Percentiles rank a stretch among this genome's conserved stretches.
Evolutionary conservation across 495 filamentous ascomycete species (phyloP).

Genomic region (Lophiostoma macrostomum): DNA sequence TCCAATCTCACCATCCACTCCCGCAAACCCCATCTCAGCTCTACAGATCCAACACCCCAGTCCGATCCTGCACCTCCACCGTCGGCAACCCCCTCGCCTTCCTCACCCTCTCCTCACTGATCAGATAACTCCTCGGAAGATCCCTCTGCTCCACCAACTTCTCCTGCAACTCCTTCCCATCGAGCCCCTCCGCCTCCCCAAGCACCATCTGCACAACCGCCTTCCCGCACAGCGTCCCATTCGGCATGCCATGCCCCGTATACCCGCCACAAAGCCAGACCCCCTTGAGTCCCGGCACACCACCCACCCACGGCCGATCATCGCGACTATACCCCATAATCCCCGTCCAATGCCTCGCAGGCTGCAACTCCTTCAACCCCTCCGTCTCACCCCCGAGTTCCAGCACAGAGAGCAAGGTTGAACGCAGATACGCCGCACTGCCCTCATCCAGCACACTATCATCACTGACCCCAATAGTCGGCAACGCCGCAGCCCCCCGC

Average conservation of each 20-base stretch:
- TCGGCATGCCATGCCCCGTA: conserved; percentile 79
- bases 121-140: conserved; percentile 37
- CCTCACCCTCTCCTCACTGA: conserved; percentile 38
- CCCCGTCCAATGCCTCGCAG: conserved; percentile 71
- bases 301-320: conserved; percentile 64
- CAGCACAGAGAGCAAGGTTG: conserved; percentile 45
- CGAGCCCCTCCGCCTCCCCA: conserved; percentile 36
- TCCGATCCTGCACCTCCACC: conserved; percentile 29
- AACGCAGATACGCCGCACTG: conserved; percentile 51
- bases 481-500: conserved; percentile 45
- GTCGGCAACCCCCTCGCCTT: conserved; percentile 32
- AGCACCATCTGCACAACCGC: conserved; percentile 64
- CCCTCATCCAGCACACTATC: conserved; percentile 55
- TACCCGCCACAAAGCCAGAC: conserved; percentile 41
- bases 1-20: too few relatives aligned
- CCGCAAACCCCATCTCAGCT: neutral
- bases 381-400: conserved; percentile 40
- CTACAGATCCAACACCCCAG: conserved; percentile 9
- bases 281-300: conserved; percentile 44
- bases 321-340: conserved; percentile 79
- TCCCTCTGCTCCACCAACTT: conserved; percentile 23
- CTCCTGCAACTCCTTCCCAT: conserved; percentile 9
- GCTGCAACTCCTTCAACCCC: conserved; percentile 48
- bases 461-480: conserved; percentile 56
- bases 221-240: conserved; percentile 65